Evolutionary conservation across 2,329 filamentous ascomycete genomes (phyloP).

Genomic region (Clonostachys sp.): DNA sequence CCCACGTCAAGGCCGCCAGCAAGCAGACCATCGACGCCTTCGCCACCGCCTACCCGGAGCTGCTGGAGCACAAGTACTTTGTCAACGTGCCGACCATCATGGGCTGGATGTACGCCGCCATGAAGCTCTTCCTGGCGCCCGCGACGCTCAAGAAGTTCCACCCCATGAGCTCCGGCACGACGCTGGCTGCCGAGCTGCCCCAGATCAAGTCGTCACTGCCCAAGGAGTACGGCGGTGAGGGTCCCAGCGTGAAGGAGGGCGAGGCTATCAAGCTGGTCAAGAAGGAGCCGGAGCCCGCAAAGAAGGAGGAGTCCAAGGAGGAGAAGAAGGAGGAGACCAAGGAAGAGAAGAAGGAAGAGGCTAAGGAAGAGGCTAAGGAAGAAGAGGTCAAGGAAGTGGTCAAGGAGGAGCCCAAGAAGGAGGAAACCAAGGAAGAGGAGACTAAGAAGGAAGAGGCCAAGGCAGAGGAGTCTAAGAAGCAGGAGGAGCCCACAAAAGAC

Average conservation of each 20-base stretch:
- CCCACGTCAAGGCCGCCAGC: slow-evolving; percentile 69
- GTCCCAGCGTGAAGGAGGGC: slow-evolving; percentile 30
- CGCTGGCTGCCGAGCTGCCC: slow-evolving; percentile 58
- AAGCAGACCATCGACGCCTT: slow-evolving; percentile 80
- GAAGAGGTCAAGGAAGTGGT: neutral
- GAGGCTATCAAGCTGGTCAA: slow-evolving; percentile 20
- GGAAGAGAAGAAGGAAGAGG: slow-evolving; percentile 5
- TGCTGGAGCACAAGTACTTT: slow-evolving; percentile 84
- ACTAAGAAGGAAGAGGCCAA: no score
- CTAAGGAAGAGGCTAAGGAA: neutral
- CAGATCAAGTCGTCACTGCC: slow-evolving; percentile 62
- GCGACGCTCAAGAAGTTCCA: slow-evolving; percentile 78
- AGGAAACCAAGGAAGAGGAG: neutral
- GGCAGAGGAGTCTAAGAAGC: slow-evolving; percentile 1
- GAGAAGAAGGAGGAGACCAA: neutral
- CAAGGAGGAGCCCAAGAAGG: slow-evolving; percentile 2
- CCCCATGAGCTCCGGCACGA: slow-evolving; percentile 68
- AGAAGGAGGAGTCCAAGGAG: neutral
- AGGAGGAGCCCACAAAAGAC: slow-evolving; percentile 6
- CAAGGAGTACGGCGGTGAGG: slow-evolving; percentile 74
- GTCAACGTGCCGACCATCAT: slow-evolving; percentile 90
- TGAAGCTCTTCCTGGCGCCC: slow-evolving; percentile 70
- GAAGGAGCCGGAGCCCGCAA: neutral
- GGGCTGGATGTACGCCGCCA: slow-evolving; percentile 76
- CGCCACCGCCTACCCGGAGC: slow-evolving; percentile 80